These are phyloP conservation scores for Ogataea degrootiae DNA, from an alignment of 805 yeast genomes.

Conservation along the genomic window DNA sequence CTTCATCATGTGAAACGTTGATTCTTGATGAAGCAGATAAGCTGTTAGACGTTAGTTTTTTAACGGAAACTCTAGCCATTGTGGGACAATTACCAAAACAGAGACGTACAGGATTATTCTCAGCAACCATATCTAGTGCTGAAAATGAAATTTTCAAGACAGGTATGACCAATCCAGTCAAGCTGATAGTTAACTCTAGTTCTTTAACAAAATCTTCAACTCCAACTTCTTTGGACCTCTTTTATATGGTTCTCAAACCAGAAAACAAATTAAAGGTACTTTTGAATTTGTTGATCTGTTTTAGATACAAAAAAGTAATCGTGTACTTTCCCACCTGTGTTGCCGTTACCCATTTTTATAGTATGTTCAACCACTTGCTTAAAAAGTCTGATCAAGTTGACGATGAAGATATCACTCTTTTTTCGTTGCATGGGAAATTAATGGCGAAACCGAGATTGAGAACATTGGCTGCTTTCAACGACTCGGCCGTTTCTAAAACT, in stretches of 20 bases:
- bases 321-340: conserved; percentile 92
- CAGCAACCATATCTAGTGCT: conserved; percentile 88
- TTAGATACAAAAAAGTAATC: conserved; percentile 70
- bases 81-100: conserved; percentile 77
- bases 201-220: conserved; percentile 35
- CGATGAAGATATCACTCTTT: conserved; percentile 35
- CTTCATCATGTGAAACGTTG: conserved; percentile 62
- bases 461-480: conserved; percentile 60
- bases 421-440: conserved; percentile 87
- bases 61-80: conserved; percentile 61
- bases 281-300: conserved; percentile 46
- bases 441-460: conserved; percentile 74
- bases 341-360: conserved; percentile 72
- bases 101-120: conserved; percentile 87
- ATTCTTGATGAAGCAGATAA: conserved; percentile 94
- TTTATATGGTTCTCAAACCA: conserved; percentile 57
- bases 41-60: conserved; percentile 73
- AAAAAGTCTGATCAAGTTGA: conserved; percentile 17
- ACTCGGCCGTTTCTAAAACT: conserved; percentile 41
- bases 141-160: conserved; percentile 74
- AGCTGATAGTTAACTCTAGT: conserved; percentile 64
- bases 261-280: conserved; percentile 56
- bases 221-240: conserved; percentile 62
- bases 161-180: conserved; percentile 92
- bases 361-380: conserved; percentile 42